These are phyloP conservation scores for Aspergillus melleus DNA, from an alignment of 2,329 filamentous ascomycete species.

Conservation along the genomic window DNA sequence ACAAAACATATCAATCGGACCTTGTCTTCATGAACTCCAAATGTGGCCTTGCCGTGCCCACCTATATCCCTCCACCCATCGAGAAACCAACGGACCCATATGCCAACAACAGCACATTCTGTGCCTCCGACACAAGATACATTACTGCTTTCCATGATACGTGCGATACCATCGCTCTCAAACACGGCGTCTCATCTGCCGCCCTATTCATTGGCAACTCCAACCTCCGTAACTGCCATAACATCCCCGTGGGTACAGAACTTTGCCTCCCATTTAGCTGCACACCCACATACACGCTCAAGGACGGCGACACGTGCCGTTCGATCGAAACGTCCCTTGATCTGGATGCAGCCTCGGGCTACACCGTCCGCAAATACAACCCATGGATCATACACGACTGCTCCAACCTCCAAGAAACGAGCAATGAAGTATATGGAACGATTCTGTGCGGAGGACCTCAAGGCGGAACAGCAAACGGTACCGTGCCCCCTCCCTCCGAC, in stretches of 20 bases:
- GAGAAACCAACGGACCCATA: not conserved
- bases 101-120: not conserved
- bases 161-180: constrained; percentile 16
- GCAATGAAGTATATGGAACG: constrained; percentile 4
- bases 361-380: constrained; percentile 16
- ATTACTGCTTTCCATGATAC: constrained; percentile 14
- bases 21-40: constrained; percentile 4
- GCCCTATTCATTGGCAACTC: constrained; percentile 10
- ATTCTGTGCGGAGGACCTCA: constrained; percentile 17
- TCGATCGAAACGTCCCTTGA: constrained; percentile 4
- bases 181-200: constrained; percentile 14
- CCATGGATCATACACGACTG: constrained; percentile 16
- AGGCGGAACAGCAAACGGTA: constrained; percentile 3
- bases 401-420: constrained; percentile 13
- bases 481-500: too few species aligned
- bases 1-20: constrained; percentile 9
- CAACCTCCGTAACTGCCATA: constrained; percentile 3
- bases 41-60: constrained; percentile 5
- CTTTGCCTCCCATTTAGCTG: constrained; percentile 7
- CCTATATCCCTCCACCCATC: constrained; percentile 2
- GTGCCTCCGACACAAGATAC: constrained; percentile 13
- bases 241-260: not conserved
- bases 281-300: not conserved
- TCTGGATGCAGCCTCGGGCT: not conserved
- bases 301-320: constrained; percentile 1